phyloP scores from a whole-genome alignment of 129 eudicot genomes.

The Glebionis coronaria region DNA sequence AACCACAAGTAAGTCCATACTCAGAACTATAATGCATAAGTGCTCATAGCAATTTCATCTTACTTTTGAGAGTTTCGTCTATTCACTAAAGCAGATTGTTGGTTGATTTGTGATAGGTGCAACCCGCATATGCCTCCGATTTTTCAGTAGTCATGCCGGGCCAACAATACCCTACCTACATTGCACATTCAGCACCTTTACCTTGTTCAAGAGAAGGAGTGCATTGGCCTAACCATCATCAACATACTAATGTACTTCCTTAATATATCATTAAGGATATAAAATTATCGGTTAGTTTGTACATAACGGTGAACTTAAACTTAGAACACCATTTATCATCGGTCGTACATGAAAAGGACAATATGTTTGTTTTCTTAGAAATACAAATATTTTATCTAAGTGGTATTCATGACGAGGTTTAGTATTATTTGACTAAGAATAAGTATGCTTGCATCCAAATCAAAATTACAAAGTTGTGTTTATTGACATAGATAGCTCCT shows the following conservation, averaged over 20 bases:
- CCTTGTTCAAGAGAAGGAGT: slow-evolving; percentile 79
- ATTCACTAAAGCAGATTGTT: not conserved
- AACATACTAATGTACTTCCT: slow-evolving; percentile 42
- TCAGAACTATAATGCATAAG: not conserved
- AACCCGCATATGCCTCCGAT: slow-evolving; percentile 50
- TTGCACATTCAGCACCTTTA: slow-evolving; percentile 86
- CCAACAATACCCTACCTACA: slow-evolving; percentile 70
- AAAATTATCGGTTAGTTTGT: slow-evolving; percentile 13
- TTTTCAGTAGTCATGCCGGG: slow-evolving; percentile 93
- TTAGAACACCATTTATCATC: not conserved
- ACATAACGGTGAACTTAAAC: slow-evolving; percentile 15
- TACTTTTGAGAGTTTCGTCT: not conserved
- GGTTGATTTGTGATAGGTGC: slow-evolving; percentile 41
- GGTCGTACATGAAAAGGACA: not conserved
- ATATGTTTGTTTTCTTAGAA: not conserved
- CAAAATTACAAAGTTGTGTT: too few relatives aligned
- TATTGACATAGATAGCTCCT: too few relatives aligned
- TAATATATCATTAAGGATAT: slow-evolving; percentile 1
- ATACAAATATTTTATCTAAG: too few relatives aligned
- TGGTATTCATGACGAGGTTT: too few relatives aligned
- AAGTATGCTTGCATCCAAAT: too few relatives aligned
- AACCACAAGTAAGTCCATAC: slow-evolving; percentile 30
- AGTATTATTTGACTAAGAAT: too few relatives aligned
- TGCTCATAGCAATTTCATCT: not conserved
- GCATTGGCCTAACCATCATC: slow-evolving; percentile 66